Percentiles rank a stretch among this genome's conserved stretches.
Evolutionary conservation across 768 basidiomycete genomes (phyloP).

Genomic region (Lentinus brumalis): DNA sequence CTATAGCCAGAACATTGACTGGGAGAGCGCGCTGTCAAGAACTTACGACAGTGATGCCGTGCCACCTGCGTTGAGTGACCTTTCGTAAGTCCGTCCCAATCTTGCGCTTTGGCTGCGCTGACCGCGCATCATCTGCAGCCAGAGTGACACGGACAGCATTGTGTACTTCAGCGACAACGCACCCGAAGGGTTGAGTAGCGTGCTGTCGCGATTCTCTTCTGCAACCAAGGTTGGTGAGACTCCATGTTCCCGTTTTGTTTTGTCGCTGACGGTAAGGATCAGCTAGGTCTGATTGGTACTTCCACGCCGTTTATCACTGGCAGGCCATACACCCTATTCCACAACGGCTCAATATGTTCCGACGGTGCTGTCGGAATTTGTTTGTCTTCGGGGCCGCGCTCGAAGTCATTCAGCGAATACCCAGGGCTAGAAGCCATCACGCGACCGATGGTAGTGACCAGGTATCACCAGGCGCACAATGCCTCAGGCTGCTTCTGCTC

Average conservation of each 20-base stretch:
- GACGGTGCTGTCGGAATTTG: conserved; percentile 70
- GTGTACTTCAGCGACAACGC: conserved; percentile 60
- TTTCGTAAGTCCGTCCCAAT: conserved; percentile 38
- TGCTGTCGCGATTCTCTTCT: conserved; percentile 43
- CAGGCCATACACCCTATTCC: conserved; percentile 68
- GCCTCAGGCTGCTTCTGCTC: neutral
- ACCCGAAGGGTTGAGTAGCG: conserved; percentile 55
- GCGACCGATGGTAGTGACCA: conserved; percentile 51
- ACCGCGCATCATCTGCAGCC: conserved; percentile 12
- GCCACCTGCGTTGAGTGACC: conserved; percentile 40
- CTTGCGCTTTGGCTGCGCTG: neutral
- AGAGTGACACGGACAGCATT: conserved; percentile 35
- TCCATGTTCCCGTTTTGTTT: neutral
- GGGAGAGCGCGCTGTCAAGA: conserved; percentile 55
- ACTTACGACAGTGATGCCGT: conserved; percentile 28
- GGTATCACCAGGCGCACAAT: conserved; percentile 36
- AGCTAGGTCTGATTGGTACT: conserved; percentile 70
- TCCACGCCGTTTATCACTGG: conserved; percentile 84
- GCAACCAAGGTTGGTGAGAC: conserved; percentile 49
- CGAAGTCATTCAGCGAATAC: conserved; percentile 30
- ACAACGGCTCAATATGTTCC: conserved; percentile 53
- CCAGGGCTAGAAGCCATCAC: conserved; percentile 47
- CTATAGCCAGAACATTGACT: conserved; percentile 36
- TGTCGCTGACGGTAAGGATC: conserved; percentile 3
- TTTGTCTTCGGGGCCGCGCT: conserved; percentile 17